Evolutionary conservation across 1,284 basidiomycete genomes (phyloP), one percentile per base, ranked within the genome.

Genomic region (Ceratobasidium papillatum): DNA sequence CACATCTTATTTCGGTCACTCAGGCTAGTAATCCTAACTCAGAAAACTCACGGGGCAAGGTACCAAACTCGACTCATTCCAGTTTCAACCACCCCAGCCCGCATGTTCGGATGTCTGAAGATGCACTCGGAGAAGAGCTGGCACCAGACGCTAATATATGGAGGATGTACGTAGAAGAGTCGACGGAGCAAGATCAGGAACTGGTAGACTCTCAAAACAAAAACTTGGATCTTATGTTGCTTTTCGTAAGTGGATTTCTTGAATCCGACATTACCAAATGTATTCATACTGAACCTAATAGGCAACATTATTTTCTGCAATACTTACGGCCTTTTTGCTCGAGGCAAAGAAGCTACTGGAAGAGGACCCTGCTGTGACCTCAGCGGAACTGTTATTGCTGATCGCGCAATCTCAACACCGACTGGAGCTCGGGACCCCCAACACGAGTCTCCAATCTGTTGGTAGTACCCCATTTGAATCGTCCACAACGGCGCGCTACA

Each of bases 281-380:
- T 9, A 27, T 32, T 2, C 22, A 7, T 22, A 25, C 27, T 4
- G 12, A 51, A 17, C 30, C 30, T 9, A 30, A 32, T 36, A 74
- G 73, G 73, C 73, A 22, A 36, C 61, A 2, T 25, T 74, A 52
- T 74, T 74, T 32, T 59, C 73, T 1, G 73, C 61, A 14, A 66
- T 74, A n/a, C 59, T 65, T 19, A 54, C 73, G 1, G 63, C 73
- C 17, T 74, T 74, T 32, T 22, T 74, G 9, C 19, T 74, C 25
- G 73, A 74, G 17, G 62, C 47, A 47, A 58, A 58, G 22, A 69
- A 61, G n/a, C 19, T 59, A 11, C 41, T 75, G 8, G 41, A 66
- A 34, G 59, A 36, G 22, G 73, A 74, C 27, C 71, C 43, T 1
- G 56, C 71, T 8, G 32, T 14, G 1, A 41, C 34, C 14, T 36